These are phyloP conservation scores for Firmiana major DNA, from an alignment of 345 rosid species.

Conservation along the genomic window DNA sequence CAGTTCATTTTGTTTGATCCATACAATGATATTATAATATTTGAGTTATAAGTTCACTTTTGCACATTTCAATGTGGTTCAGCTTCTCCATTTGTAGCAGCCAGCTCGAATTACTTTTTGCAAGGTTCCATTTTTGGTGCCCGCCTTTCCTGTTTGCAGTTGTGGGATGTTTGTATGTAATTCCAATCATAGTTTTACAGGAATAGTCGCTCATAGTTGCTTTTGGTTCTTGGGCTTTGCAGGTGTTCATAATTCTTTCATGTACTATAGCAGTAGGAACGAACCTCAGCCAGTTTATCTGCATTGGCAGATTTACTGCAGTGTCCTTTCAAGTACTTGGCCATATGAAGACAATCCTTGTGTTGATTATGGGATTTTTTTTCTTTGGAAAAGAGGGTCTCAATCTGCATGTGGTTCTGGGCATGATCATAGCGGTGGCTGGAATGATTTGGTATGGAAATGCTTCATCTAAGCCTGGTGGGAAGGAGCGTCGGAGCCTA, in stretches of 20 bases:
- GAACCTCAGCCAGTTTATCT: constrained; percentile 96
- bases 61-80: not conserved
- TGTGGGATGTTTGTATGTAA: not conserved
- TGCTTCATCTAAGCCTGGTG: constrained; percentile 93
- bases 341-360: constrained; percentile 97
- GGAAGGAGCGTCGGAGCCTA: constrained; percentile 75
- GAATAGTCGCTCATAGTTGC: not conserved
- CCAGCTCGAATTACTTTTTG: not conserved
- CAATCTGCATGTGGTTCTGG: constrained; percentile 77
- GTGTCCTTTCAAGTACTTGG: constrained; percentile 95
- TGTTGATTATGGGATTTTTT: constrained; percentile 77
- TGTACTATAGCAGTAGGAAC: constrained; percentile 95
- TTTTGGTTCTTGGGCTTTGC: constrained; percentile 32
- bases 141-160: not conserved
- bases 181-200: not conserved
- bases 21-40: not conserved
- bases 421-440: constrained; percentile 81
- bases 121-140: not conserved
- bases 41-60: not conserved
- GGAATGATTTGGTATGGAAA: constrained; percentile 99
- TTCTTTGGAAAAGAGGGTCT: constrained; percentile 97
- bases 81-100: not conserved
- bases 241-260: constrained; percentile 74
- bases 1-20: not conserved
- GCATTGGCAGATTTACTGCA: constrained; percentile 93